Base-by-base conservation (phyloP, 192 early-diverging fungal species). In the Umbelopsis sp. region DNA sequence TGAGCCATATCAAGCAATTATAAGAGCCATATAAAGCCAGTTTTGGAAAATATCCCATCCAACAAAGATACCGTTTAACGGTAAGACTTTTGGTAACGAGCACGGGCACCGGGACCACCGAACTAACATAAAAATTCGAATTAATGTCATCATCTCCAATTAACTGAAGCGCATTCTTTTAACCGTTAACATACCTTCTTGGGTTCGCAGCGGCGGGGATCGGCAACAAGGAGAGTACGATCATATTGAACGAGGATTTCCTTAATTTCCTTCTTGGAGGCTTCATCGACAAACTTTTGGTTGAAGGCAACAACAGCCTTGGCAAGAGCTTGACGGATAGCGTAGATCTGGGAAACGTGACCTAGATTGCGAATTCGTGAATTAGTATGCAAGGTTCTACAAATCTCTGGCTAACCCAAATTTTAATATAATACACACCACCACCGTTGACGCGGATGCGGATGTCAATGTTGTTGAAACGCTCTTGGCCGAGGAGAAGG, bases 231-330 rank as follows among this genome's bases (percentile, higher is more conserved):
- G 68, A 99, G 95, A 79, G 94, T 91, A 87, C 96, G 94, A 91
- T 99, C 97, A 90, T 95, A 97, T 80, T 80, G 74, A 45, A 92
- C 84, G 68, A 95, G 87, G 68, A 91, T 86, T 76, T 96, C 94
- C 91, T 96, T 97, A 87, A 99, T 94, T 88, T 98, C 96, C 89
- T 97, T 97, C 93, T 99, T 99, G 82, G 96, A 93, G 69, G 95
- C 96, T 86, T 99, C 97, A 86, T 99, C 97, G 71, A 99, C 96
- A 83, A 87, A 99, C 92, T 99, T 99, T 83, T 98, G 96, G 92
- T 97, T 96, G 88, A 91, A 99, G 59, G 97, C 96, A 80, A 99
- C 97, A 76, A 99, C 92, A 69, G 94, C 92, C 94, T 99, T 99
- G 83, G 97, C 96, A 82, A 99, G 91, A 68, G 97, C 95, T 87